Evolutionary conservation across 768 basidiomycete species (phyloP).

Genomic region (Lactifluus piperatus): DNA sequence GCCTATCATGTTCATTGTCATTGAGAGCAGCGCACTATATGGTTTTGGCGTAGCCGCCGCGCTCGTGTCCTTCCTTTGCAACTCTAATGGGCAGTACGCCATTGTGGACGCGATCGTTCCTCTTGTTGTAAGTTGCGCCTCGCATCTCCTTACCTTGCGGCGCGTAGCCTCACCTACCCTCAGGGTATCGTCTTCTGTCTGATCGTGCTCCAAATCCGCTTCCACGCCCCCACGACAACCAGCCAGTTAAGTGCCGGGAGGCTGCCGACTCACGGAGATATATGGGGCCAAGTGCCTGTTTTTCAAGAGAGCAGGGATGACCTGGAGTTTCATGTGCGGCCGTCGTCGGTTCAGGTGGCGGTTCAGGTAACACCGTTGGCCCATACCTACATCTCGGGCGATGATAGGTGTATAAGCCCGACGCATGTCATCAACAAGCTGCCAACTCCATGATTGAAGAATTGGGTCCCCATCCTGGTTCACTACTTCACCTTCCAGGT

Average conservation of each 20-base stretch:
- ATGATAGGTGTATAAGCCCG: not conserved
- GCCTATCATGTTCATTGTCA: not conserved
- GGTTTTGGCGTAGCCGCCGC: not conserved
- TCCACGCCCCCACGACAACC: not conserved
- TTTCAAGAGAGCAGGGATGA: not conserved
- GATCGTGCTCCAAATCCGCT: conserved; percentile 8
- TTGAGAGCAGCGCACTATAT: conserved; percentile 8
- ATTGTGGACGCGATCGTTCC: conserved; percentile 1
- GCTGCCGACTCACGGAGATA: not conserved
- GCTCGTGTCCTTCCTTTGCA: not conserved
- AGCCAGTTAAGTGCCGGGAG: not conserved
- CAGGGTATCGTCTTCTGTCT: conserved; percentile 7
- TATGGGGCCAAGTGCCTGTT: not conserved
- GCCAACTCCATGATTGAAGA: too few relatives aligned
- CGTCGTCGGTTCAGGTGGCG: not conserved
- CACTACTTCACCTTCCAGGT: too few relatives aligned
- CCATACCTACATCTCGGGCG: not conserved
- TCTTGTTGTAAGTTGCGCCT: not conserved
- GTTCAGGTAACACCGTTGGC: not conserved
- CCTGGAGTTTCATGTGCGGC: not conserved
- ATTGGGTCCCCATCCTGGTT: too few relatives aligned
- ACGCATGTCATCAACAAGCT: too few relatives aligned
- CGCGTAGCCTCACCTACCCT: not conserved
- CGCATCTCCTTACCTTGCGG: not conserved
- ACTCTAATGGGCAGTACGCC: not conserved